Evolutionary conservation across 306 rosid genomes (phyloP).

Genomic region (Cyclanthera cordifolia): DNA sequence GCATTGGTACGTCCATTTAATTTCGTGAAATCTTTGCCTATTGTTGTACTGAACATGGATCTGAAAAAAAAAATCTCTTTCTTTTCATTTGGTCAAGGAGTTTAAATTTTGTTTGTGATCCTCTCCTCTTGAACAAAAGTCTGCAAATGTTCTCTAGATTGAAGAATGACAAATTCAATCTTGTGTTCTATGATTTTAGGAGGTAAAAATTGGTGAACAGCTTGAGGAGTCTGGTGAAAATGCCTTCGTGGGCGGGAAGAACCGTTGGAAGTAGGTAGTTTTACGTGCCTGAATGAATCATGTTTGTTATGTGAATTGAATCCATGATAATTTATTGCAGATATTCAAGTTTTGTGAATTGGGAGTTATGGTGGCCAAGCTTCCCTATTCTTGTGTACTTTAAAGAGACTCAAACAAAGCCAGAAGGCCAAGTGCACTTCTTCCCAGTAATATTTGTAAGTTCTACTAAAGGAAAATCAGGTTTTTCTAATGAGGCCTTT

Average conservation of each 20-base stretch:
- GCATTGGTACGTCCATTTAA: constrained; percentile 62
- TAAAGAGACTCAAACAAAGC: constrained; percentile 88
- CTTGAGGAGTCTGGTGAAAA: constrained; percentile 86
- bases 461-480: constrained; percentile 3
- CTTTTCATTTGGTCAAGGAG: background rate
- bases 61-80: background rate
- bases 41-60: background rate
- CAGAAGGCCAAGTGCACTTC: constrained; percentile 91
- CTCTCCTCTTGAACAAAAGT: background rate
- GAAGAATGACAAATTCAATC: background rate
- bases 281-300: background rate
- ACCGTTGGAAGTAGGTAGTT: constrained; percentile 83
- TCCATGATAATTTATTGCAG: constrained; percentile 31
- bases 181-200: constrained; percentile 32
- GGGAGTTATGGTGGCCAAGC: constrained; percentile 99
- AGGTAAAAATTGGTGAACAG: constrained; percentile 76
- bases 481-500: background rate
- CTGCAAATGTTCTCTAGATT: constrained; percentile 1
- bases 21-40: constrained; percentile 11
- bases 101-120: background rate
- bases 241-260: constrained; percentile 84
- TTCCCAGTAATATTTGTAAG: constrained; percentile 92
- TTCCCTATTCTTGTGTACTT: constrained; percentile 86
- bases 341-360: constrained; percentile 77
- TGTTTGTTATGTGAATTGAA: background rate